Evolutionary conservation across 2,329 filamentous ascomycete species (phyloP), one percentile per base, ranked within the genome.

Genomic region (Calonectria hongkongensis): DNA sequence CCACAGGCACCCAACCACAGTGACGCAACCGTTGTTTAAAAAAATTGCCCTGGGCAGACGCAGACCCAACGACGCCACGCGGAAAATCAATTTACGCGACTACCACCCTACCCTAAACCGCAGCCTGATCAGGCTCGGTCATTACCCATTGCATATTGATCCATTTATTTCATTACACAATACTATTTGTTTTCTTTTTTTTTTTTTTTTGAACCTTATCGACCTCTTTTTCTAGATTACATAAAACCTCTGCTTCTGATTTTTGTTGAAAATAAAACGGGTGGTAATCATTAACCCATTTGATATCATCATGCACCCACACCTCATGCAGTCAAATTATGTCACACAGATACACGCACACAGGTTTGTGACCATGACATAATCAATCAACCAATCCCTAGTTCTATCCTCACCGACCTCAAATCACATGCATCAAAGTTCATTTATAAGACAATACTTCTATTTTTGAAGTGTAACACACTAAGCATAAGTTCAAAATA

Each of bases 1-100:
- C 30, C 47, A 73, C 74, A 82, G 81, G 79, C 80, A 82, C 80
- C 79, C 77, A 76, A 77, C 74, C 73, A 75, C 74, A 81, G 80
- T 82, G 81, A 82, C 81, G 81, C 81, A 82, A 82, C 76, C 36
- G 13, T 58, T 36, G 15, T 36, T 15, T 2, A 36, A 8, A 27
- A 12, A 27, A 15, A 30, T 28, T 15, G 30, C 64, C 64, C 27
- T 51, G 33, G 45, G 30, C 30, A 5, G 30, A 21, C 21, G 30
- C 30, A 33, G 30, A 33, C 30, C 21, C 21, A 21, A 21, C 21
- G 21, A 33, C 30, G 30, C 8, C 50, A 47, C 69, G 68, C 74
- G 77, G 77, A 79, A 78, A 69, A 79, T 79, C 68, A 70, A 79
- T 79, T 60, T 60, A 79, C 70, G 73, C 77, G 77, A 72, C 43